A percentile compares a stretch with the other conserved stretches of the same genome.
Conservation (phyloP, 768 basidiomycete genomes). For the Lanmaoa rubissima region DNA sequence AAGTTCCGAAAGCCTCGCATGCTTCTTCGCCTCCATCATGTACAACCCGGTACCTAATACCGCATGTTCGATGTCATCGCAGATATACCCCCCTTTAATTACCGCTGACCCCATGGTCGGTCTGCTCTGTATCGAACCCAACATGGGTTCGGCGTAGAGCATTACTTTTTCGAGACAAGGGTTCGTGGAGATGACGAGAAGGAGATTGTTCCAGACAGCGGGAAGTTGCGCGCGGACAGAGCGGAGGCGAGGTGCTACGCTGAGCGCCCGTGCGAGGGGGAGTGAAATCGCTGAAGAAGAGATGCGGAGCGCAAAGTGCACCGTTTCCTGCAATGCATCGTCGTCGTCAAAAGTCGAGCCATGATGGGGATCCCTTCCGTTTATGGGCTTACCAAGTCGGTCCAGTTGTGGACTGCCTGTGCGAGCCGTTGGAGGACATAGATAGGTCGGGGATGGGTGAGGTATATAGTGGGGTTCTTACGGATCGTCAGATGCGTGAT, state of each 20-base stretch:
- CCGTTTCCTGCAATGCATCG: slow-evolving; percentile 41
- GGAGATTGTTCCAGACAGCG: slow-evolving; percentile 54
- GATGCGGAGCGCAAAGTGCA: slow-evolving; percentile 55
- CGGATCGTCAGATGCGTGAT: slow-evolving; percentile 51
- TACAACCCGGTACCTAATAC: slow-evolving; percentile 53
- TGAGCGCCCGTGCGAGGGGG: slow-evolving; percentile 36
- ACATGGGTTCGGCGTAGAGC: slow-evolving; percentile 28
- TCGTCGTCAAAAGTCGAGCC: slow-evolving; percentile 5
- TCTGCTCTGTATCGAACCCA: slow-evolving; percentile 8
- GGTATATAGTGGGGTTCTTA: slow-evolving; percentile 50
- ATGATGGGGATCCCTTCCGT: not conserved
- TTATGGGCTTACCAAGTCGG: slow-evolving; percentile 43
- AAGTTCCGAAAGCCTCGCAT: slow-evolving; percentile 50
- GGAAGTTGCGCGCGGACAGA: slow-evolving; percentile 54
- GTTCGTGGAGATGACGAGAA: slow-evolving; percentile 50
- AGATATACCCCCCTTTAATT: slow-evolving; percentile 9
- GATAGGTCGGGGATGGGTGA: slow-evolving; percentile 48
- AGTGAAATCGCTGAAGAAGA: slow-evolving; percentile 37
- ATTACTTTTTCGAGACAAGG: slow-evolving; percentile 47
- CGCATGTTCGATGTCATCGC: slow-evolving; percentile 28
- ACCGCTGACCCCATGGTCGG: slow-evolving; percentile 3
- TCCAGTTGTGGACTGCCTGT: slow-evolving; percentile 42
- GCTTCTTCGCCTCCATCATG: slow-evolving; percentile 53
- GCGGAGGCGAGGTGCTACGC: slow-evolving; percentile 43
- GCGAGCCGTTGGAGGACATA: slow-evolving; percentile 47